phyloP scores from a whole-genome alignment of 2,329 filamentous ascomycete genomes.

The Ceratocystiopsis sp. region DNA sequence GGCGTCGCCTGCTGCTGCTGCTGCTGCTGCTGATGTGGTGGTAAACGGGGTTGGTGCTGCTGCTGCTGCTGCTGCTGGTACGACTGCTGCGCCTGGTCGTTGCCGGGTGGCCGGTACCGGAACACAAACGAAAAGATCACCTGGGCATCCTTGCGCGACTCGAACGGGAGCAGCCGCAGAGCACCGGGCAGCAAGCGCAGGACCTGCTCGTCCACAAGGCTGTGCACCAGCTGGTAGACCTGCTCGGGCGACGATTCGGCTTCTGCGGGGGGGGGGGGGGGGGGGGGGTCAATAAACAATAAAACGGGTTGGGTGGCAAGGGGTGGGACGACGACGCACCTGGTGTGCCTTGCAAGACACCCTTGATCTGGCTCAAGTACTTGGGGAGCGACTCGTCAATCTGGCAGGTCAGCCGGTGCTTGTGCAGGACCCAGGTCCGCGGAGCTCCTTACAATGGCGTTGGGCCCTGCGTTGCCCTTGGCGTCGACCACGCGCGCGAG shows the following conservation, averaged over 20 bases:
- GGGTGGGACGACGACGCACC: slow-evolving; percentile 31
- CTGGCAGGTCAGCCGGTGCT: slow-evolving; percentile 30
- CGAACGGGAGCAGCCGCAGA: slow-evolving; percentile 78
- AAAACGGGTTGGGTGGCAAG: too few relatives aligned
- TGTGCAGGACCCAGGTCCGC: too few relatives aligned
- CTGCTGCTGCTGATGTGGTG: neutral
- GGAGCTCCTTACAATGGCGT: too few relatives aligned
- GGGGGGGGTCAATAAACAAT: too few relatives aligned
- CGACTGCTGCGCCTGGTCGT: slow-evolving; percentile 1
- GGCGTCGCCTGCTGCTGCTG: slow-evolving; percentile 44
- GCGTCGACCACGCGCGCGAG: slow-evolving; percentile 7
- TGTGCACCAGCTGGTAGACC: slow-evolving; percentile 68
- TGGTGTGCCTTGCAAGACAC: slow-evolving; percentile 81
- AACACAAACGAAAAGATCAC: slow-evolving; percentile 92
- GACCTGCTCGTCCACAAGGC: slow-evolving; percentile 74
- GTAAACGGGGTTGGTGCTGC: neutral
- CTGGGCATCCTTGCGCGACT: slow-evolving; percentile 88
- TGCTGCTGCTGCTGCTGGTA: slow-evolving; percentile 1
- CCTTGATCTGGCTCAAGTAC: slow-evolving; percentile 78
- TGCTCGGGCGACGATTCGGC: slow-evolving; percentile 73
- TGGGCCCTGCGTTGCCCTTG: too few relatives aligned
- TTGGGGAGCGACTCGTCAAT: slow-evolving; percentile 66
- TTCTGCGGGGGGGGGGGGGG: slow-evolving; percentile 33
- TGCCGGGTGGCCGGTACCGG: slow-evolving; percentile 57
- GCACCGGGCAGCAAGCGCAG: slow-evolving; percentile 68